Evolutionary conservation across 2,329 filamentous ascomycete genomes (phyloP), one percentile per base, ranked within the genome.

Genomic region (Aspergillus tanneri): DNA sequence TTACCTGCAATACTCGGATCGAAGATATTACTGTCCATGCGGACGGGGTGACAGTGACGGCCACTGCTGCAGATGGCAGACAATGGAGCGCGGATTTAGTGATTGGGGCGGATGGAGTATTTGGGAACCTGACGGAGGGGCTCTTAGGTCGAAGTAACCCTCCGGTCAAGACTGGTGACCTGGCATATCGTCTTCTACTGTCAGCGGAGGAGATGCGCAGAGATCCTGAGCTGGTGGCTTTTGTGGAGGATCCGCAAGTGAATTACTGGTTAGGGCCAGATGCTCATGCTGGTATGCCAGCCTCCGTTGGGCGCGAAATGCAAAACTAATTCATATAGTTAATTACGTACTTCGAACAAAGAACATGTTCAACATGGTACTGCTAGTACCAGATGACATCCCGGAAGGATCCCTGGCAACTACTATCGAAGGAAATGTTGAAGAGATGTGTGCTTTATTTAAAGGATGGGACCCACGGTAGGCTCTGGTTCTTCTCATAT

Each of bases 351-450:
- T 87, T 43, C 74, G 81, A 0, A 74, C 69, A 0, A 82, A 82
- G 0, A 54, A 63, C 12, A 42, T 63, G 2, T 64, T 65, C 27
- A 65, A 65, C 24, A 75, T 87, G 23, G 84, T 87, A 0, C 67
- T 87, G 0, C 70, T 86, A 0, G 77, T 81, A 1, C 84, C 85
- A 0, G 84, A 87, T 54, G 77, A 86, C 54, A 68, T 86, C 0
- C 80, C 81, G 0, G 68, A 74, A 4, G 75, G 76, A 1, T 77
- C 82, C 0, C 38, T 63, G 1, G 73, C 76, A n/a, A 77, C 72
- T 2, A 67, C 69, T 0, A 66, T 77, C 0, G 67, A 74, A 11
- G 78, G 77, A 2, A 76, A 77, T 46, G 73, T 82, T 3, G 68
- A 77, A 25, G 77, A 80, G 54, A 80, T 80, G 77, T 72, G 73